These are phyloP conservation scores for Boeremia lycopersici DNA, from an alignment of 2,329 filamentous ascomycete species.

Conservation along the genomic window DNA sequence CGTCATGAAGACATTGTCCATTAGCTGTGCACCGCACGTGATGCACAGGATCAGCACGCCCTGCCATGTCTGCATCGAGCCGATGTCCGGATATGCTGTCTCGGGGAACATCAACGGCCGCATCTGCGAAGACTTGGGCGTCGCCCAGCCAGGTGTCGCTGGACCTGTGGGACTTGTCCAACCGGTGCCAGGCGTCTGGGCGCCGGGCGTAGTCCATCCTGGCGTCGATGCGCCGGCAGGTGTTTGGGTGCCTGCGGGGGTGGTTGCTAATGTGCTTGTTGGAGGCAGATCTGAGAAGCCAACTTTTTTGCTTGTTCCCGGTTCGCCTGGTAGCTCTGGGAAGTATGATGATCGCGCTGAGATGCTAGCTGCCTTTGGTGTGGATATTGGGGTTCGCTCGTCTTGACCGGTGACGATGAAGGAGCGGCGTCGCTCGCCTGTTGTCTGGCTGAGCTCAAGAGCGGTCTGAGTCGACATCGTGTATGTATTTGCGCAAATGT, in stretches of 20 bases:
- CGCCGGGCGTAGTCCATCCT: slow-evolving; percentile 14
- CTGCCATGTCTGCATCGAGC: slow-evolving; percentile 13
- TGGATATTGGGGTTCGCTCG: slow-evolving; percentile 6
- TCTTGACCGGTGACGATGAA: slow-evolving; percentile 3
- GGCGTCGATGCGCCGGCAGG: slow-evolving; percentile 11
- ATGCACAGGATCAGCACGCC: slow-evolving; percentile 6
- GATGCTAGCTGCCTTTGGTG: slow-evolving; percentile 12
- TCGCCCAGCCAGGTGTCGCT: slow-evolving; percentile 14
- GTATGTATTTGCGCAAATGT: not conserved
- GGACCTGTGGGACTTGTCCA: slow-evolving; percentile 13
- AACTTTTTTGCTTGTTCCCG: slow-evolving; percentile 2
- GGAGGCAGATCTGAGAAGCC: slow-evolving; percentile 6
- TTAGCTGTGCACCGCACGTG: slow-evolving; percentile 11
- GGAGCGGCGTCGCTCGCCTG: slow-evolving; percentile 7
- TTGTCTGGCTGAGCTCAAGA: slow-evolving; percentile 5
- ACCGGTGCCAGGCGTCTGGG: slow-evolving; percentile 7
- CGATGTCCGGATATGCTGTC: slow-evolving; percentile 10
- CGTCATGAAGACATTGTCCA: slow-evolving; percentile 16
- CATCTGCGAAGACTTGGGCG: slow-evolving; percentile 12
- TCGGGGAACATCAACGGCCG: slow-evolving; percentile 15
- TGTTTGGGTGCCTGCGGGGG: slow-evolving; percentile 10
- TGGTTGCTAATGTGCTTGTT: slow-evolving; percentile 1
- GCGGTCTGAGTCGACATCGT: slow-evolving; percentile 10
- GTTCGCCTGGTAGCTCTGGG: slow-evolving; percentile 3
- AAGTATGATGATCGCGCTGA: slow-evolving; percentile 15